Conservation (phyloP, 2,329 filamentous ascomycete species). For the Xylaria sp. region DNA sequence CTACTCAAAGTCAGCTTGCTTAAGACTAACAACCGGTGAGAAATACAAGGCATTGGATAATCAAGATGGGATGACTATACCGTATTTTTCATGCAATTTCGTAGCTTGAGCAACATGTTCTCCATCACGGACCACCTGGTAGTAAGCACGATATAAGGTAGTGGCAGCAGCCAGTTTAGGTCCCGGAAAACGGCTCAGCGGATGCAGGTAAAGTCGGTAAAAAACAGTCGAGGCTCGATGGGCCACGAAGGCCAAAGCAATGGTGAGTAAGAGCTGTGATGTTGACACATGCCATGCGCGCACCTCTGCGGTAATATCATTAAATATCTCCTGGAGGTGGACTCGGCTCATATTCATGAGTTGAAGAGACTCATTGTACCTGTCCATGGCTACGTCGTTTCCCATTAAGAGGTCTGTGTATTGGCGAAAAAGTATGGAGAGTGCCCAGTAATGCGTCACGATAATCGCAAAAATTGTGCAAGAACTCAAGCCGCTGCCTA, state of each 20-base stretch:
- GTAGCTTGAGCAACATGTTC: neutral
- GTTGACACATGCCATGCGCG: neutral
- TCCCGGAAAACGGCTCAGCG: neutral
- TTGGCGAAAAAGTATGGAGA: neutral
- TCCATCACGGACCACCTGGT: conserved; percentile 1
- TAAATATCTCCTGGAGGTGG: neutral
- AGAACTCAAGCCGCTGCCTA: neutral
- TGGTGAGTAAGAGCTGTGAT: neutral
- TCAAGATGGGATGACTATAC: neutral
- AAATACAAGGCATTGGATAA: neutral
- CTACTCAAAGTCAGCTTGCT: neutral
- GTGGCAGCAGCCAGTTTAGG: conserved; percentile 5
- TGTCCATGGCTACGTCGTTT: neutral
- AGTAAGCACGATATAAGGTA: conserved; percentile 2
- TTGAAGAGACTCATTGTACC: neutral
- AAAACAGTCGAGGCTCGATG: neutral
- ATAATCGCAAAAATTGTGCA: neutral
- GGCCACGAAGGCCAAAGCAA: neutral
- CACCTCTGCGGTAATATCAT: neutral
- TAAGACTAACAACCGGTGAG: neutral
- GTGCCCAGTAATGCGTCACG: neutral
- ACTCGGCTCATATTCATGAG: neutral
- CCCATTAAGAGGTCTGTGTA: neutral
- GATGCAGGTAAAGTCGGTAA: conserved; percentile 4
- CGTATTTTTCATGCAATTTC: conserved; percentile 1